These are phyloP conservation scores for Colletotrichum nymphaeae DNA, from an alignment of 2,329 filamentous ascomycete species.

Conservation along the genomic window DNA sequence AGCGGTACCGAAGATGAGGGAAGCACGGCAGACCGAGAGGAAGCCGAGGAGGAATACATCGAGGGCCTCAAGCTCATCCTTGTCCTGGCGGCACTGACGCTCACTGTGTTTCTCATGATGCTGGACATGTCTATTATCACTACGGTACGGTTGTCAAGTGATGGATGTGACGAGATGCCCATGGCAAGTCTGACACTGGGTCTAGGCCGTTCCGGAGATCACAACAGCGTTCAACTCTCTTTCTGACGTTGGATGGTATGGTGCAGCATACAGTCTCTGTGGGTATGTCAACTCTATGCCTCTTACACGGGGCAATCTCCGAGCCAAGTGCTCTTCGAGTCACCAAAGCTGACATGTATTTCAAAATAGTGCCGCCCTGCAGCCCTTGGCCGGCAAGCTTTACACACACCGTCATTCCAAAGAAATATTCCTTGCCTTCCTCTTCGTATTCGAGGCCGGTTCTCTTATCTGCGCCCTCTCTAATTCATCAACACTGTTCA, in stretches of 20 bases:
- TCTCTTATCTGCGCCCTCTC: slow-evolving; percentile 60
- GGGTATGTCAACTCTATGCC: slow-evolving; percentile 43
- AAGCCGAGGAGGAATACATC: slow-evolving; percentile 38
- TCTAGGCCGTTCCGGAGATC: slow-evolving; percentile 59
- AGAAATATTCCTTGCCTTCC: slow-evolving; percentile 43
- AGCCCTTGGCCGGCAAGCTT: slow-evolving; percentile 63
- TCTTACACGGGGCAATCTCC: background rate
- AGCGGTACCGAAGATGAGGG: background rate
- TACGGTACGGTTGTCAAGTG: slow-evolving; percentile 48
- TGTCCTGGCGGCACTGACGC: slow-evolving; percentile 50
- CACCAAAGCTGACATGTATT: background rate
- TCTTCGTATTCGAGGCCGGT: slow-evolving; percentile 51
- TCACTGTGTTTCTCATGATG: slow-evolving; percentile 59
- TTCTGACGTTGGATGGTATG: slow-evolving; percentile 67
- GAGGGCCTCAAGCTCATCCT: slow-evolving; percentile 47
- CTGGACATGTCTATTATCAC: slow-evolving; percentile 65
- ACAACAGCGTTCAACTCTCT: slow-evolving; percentile 62
- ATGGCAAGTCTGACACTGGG: slow-evolving; percentile 6
- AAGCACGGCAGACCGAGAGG: background rate
- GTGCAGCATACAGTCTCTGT: slow-evolving; percentile 59
- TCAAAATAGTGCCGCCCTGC: slow-evolving; percentile 55
- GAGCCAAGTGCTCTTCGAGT: background rate
- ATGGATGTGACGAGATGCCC: background rate
- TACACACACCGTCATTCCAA: slow-evolving; percentile 54
- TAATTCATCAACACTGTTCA: slow-evolving; percentile 57